These are phyloP conservation scores for Puccinia coronata DNA, from an alignment of 1,284 basidiomycete genomes.

Conservation along the genomic window DNA sequence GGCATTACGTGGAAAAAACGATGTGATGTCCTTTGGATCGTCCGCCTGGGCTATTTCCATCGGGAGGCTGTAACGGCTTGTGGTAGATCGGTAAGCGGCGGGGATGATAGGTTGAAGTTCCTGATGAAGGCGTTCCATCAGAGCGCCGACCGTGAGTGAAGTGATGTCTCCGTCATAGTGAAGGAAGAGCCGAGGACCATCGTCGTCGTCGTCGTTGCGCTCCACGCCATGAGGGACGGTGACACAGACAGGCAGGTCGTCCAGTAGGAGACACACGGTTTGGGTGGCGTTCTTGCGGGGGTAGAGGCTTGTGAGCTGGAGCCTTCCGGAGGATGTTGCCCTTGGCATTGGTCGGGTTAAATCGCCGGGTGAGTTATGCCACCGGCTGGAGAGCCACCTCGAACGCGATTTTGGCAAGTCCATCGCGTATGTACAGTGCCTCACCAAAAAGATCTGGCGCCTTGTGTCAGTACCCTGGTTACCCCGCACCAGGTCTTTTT, in stretches of 20 bases:
- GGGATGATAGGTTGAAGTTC: conserved; percentile 11
- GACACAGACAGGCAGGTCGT: conserved; percentile 1
- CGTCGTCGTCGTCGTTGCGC: neutral
- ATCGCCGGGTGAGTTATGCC: too few species aligned
- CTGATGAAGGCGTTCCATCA: conserved; percentile 14
- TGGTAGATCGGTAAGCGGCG: neutral
- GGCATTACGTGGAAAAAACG: neutral
- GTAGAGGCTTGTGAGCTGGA: neutral
- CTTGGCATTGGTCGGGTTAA: too few species aligned
- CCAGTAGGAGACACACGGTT: neutral
- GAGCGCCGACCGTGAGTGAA: neutral
- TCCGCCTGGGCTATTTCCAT: neutral
- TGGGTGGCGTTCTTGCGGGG: neutral
- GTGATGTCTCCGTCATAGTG: neutral
- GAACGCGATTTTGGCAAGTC: too few species aligned
- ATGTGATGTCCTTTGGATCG: neutral
- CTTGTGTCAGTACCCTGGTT: too few species aligned
- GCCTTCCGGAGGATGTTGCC: neutral
- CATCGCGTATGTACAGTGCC: too few species aligned
- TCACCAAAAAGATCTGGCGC: too few species aligned
- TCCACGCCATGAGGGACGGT: neutral
- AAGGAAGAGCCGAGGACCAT: conserved; percentile 12
- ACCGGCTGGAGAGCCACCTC: too few species aligned
- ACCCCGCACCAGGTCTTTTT: too few species aligned
- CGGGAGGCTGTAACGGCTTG: conserved; percentile 5